Evolutionary conservation across 768 basidiomycete species (phyloP), one percentile per base, ranked within the genome.

Genomic region (Clavulina sp.): DNA sequence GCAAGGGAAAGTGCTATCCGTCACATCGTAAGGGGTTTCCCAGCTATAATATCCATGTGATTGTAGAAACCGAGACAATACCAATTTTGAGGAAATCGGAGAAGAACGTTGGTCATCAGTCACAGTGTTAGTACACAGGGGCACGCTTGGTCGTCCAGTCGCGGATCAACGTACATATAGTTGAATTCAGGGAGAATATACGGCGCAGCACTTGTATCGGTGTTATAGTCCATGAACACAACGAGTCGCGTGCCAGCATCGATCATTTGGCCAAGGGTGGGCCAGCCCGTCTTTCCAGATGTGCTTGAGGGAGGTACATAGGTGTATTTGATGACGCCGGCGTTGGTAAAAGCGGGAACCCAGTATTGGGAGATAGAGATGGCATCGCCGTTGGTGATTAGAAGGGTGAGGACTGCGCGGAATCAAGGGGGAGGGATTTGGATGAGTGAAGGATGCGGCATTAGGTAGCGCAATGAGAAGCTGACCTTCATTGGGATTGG

Each of bases 401-500:
- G 72, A 31, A 97, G 69, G 13, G 91, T 80, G 30, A 97, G 72
- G 41, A 38, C 34, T 38, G 34, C 9, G 34, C 19, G 19, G 19
- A 9, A 19, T 9, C 9, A 38, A 19, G 9, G 34, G 19, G 19
- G 34, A 19, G 9, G 34, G 34, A 9, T 38, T 19, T 38, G 34
- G n/a, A n/a, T n/a, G n/a, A n/a, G n/a, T n/a, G n/a, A n/a, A n/a
- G 9, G 9, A 38, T 38, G n/a, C 34, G 34, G 9, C 9, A 19
- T 9, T 38, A 9, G 34, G 9, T 38, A 9, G 34, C 9, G 9
- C 9, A 9, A 9, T 38, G 34, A 9, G 34, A 9, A 38, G 34
- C 34, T 9, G 9, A 38, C 95, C 91, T 82, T 97, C 89, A 57
- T 83, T 81, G 0, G 88, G 79, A 64, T 97, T 93, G 5, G 76